These are phyloP conservation scores for Hemileccinum rubropunctum DNA, from an alignment of 768 basidiomycete species.

Conservation along the genomic window DNA sequence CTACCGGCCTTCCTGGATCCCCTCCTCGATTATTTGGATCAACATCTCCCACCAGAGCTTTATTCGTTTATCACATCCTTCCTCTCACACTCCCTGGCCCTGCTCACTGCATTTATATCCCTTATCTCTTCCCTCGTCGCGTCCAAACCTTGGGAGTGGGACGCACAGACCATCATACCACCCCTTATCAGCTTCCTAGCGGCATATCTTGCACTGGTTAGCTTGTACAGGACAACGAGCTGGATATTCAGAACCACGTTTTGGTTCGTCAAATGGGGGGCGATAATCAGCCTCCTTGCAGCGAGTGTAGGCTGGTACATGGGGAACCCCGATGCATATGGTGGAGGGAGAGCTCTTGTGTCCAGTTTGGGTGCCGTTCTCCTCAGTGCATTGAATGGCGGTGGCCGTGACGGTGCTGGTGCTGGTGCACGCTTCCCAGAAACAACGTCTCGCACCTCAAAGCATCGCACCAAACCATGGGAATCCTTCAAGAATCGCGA, in stretches of 20 bases:
- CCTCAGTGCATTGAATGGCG: constrained; percentile 42
- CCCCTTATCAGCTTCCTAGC: constrained; percentile 70
- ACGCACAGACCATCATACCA: constrained; percentile 64
- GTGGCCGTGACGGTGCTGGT: constrained; percentile 29
- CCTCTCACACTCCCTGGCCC: constrained; percentile 50
- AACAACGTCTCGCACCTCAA: constrained; percentile 15
- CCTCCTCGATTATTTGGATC: constrained; percentile 51
- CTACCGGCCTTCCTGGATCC: constrained; percentile 53
- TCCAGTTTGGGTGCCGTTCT: constrained; percentile 41
- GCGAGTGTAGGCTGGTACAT: constrained; percentile 56
- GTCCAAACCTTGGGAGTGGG: constrained; percentile 58
- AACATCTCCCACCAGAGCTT: constrained; percentile 52
- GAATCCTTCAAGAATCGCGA: constrained; percentile 54
- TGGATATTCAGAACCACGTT: constrained; percentile 67
- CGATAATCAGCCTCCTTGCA: constrained; percentile 52
- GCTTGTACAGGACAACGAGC: constrained; percentile 73
- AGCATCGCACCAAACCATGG: constrained; percentile 51
- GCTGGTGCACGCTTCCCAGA: constrained; percentile 24
- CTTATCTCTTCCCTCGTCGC: constrained; percentile 48
- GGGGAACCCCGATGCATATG: constrained; percentile 37
- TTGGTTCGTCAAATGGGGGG: constrained; percentile 78
- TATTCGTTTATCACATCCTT: constrained; percentile 50
- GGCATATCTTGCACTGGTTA: constrained; percentile 74
- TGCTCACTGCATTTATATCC: constrained; percentile 47
- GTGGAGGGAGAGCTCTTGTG: constrained; percentile 33